phyloP scores from a whole-genome alignment of 2,329 filamentous ascomycete genomes.

The Claviceps quebecensis region DNA sequence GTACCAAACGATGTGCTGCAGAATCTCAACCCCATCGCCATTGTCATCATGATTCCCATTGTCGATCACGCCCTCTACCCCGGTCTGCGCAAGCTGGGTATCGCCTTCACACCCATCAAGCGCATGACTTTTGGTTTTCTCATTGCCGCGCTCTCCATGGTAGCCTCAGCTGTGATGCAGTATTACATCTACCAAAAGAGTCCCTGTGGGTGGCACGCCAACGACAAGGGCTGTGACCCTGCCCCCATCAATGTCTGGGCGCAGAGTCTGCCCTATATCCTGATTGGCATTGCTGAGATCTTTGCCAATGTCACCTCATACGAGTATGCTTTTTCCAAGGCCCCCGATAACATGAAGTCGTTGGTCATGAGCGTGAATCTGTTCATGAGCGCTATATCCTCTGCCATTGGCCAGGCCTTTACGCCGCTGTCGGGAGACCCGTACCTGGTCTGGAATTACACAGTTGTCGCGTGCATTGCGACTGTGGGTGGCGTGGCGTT shows the following conservation, averaged over 20 bases:
- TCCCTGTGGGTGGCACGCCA: constrained; percentile 43
- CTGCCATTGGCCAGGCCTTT: constrained; percentile 57
- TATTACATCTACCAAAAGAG: constrained; percentile 50
- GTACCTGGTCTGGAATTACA: constrained; percentile 60
- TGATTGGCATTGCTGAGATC: constrained; percentile 38
- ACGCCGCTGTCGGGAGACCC: constrained; percentile 49
- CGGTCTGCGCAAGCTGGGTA: constrained; percentile 43
- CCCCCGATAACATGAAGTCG: constrained; percentile 66
- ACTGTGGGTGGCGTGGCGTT: constrained; percentile 49
- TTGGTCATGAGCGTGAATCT: constrained; percentile 58
- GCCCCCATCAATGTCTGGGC: constrained; percentile 53
- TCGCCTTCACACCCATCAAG: constrained; percentile 62
- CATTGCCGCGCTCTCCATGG: constrained; percentile 47
- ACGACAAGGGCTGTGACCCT: constrained; percentile 29
- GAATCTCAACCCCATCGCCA: constrained; percentile 62
- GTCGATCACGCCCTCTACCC: constrained; percentile 59
- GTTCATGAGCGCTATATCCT: constrained; percentile 55
- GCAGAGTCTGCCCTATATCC: constrained; percentile 36
- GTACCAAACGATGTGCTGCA: constrained; percentile 66
- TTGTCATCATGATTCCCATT: constrained; percentile 62
- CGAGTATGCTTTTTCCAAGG: constrained; percentile 67
- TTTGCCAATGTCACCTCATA: constrained; percentile 45
- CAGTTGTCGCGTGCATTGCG: constrained; percentile 45
- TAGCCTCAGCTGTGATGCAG: constrained; percentile 42
- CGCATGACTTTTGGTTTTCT: constrained; percentile 60